phyloP scores from a whole-genome alignment of 1,139 yeast species.

The Saccharomyces hybrid region DNA sequence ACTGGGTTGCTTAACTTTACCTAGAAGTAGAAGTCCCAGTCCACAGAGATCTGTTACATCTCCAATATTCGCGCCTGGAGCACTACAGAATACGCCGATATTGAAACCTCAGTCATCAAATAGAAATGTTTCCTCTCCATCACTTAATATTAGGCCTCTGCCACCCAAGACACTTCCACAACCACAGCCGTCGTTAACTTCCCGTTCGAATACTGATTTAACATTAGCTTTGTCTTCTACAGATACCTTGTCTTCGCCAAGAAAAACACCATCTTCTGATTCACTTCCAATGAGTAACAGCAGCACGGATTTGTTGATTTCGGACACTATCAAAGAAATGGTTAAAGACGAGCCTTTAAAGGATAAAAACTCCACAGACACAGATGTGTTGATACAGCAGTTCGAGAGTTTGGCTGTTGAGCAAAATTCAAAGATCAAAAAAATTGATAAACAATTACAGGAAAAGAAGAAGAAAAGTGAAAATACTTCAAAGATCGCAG shows the following conservation, averaged over 20 bases:
- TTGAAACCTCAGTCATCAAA: background rate
- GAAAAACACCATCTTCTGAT: constrained; percentile 4
- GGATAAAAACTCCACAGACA: constrained; percentile 2
- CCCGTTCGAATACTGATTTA: constrained; percentile 5
- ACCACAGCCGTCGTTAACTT: constrained; percentile 2
- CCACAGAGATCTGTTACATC: constrained; percentile 3
- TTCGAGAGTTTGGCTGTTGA: constrained; percentile 1
- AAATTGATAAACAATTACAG: constrained; percentile 26
- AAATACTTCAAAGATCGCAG: constrained; percentile 8
- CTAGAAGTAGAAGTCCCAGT: constrained; percentile 7
- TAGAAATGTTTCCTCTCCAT: constrained; percentile 2
- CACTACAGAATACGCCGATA: background rate
- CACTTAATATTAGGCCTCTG: constrained; percentile 4
- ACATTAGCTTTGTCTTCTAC: constrained; percentile 2
- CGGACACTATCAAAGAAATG: constrained; percentile 18
- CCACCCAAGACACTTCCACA: constrained; percentile 6
- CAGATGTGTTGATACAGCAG: background rate
- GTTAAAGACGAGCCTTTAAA: constrained; percentile 15
- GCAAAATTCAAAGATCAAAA: constrained; percentile 19
- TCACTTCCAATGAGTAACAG: constrained; percentile 5
- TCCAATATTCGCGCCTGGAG: background rate
- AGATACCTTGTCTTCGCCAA: background rate
- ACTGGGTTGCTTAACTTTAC: constrained; percentile 3
- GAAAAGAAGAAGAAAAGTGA: constrained; percentile 19
- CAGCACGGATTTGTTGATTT: background rate